Base-by-base conservation (phyloP, 73 alveolate species). In the Effrenium voratum region DNA sequence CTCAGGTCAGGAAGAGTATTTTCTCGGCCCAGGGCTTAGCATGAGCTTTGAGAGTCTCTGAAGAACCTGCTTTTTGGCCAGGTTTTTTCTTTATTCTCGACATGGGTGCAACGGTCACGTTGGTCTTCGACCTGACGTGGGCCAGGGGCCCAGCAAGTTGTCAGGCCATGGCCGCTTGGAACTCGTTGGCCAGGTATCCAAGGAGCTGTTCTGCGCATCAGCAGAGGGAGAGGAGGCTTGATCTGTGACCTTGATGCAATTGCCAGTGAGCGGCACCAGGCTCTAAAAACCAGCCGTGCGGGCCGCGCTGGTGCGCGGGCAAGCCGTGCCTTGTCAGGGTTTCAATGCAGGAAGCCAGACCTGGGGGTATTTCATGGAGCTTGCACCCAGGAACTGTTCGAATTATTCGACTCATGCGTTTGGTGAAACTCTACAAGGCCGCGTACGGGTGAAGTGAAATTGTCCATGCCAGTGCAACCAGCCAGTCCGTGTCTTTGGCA, bases 371-470 rank as follows among this genome's bases (percentile, higher is more conserved):
- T 8, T 26, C 24, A 22, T 43, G 16, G 60, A 49, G 26, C 41
- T 15, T 43, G 50, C 43, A 28, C 52, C n/a, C 80, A 86, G 94
- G 99, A 50, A 99, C 99, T 44, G 98, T 99, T 43, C 98, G 99
- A 41, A 95, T 99, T 91, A 98, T 99, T 52, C 98, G 99, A 63
- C 99, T 99, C 36, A 94, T 99, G 83, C 95, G 99, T 66, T 88
- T 99, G 70, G 99, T 99, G 68, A 99, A 99, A 95, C 99, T 99
- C 70, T 99, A 99, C 99, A 99, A 99, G 91, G 59, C 99, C 81
- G 40, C 46, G 60, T 15, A 68, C 41, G 63, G 26, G 8, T 52
- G 8, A 12, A 8, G 63, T 12, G 63, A 52, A 8, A 19, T 19
- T 12, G 63, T 19, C 26, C 63, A 52, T n/a, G n/a, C n/a, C n/a